Base-by-base conservation (phyloP, 345 rosid species). In the Noccaea bulbosa region DNA sequence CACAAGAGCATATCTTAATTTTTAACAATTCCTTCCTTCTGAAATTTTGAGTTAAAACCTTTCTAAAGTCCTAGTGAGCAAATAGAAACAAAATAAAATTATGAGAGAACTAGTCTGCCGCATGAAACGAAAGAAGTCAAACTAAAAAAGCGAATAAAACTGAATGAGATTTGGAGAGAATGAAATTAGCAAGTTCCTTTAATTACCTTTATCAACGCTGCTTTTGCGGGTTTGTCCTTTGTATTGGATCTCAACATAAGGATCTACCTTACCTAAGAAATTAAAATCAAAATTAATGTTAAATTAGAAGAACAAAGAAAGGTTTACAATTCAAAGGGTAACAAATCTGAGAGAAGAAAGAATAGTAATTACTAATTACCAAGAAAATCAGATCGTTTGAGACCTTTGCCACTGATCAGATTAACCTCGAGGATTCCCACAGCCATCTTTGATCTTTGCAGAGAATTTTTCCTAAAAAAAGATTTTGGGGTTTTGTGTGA, bases 241-340 rank as follows among this genome's bases (percentile, higher is more conserved):
- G 88, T 86, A 93, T 22, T 85, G 73, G 33, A 89, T 68, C 74
- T 83, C 27, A 63, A 91, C 97, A 62, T 89, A 93, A 4, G 96
- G 91, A 74, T 93, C 98, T 59, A 82, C 69, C 12, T 81, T 65
- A 67, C 93, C 96, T 90, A 16, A 5, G 0, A 35, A 9, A 38
- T 59, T 39, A 20, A 11, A 33, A 38, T 65, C 47, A 32, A 71
- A 71, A 47, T 27, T 5, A n/a, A 24, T 32, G 14, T 62, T 69
- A 50, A n/a, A 27, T 43, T 41, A 8, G 35, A 5, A 17, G 52
- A 16, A 0, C 1, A 22, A 52, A 45, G 0, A 16, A 7, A 27
- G 15, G 33, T 9, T 65, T 17, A 12, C 16, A 39, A 17, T 24
- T 16, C 1, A 46, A 10, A 55, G 32, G 15, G 5, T 35, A 24